phyloP scores from a whole-genome alignment of 225 moss, liverwort and hornwort species.

The Anthoceros angustus region DNA sequence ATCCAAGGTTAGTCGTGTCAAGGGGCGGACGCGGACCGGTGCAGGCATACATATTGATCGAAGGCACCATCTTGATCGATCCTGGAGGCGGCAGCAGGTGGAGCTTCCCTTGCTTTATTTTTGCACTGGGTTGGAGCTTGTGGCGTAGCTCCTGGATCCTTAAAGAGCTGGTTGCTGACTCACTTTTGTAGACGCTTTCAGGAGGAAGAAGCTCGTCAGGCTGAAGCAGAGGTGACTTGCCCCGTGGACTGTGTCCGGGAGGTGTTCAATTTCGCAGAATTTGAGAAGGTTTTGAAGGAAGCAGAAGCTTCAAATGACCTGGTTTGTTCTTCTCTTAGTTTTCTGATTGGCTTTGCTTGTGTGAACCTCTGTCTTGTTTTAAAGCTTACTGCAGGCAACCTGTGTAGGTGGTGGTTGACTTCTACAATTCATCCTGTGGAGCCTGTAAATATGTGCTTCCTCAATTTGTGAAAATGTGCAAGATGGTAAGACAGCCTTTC shows the following conservation, averaged over 20 bases:
- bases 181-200: conserved; percentile 2
- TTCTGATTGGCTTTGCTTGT: neutral
- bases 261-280: conserved; percentile 32
- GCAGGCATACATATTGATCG: conserved; percentile 32
- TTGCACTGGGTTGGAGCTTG: neutral
- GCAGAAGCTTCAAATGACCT: conserved; percentile 24
- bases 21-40: neutral
- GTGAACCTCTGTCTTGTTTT: neutral
- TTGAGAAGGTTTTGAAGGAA: conserved; percentile 30
- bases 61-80: conserved; percentile 22
- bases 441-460: conserved; percentile 45
- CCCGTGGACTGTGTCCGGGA: conserved; percentile 41
- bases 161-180: too few species aligned
- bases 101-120: neutral
- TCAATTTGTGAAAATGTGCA: conserved; percentile 38
- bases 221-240: conserved; percentile 38
- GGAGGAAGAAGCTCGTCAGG: conserved; percentile 35
- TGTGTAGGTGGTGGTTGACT: conserved; percentile 34
- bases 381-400: neutral
- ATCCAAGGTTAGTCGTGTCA: too few species aligned
- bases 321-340: conserved; percentile 8
- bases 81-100: conserved; percentile 27
- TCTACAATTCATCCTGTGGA: conserved; percentile 40
- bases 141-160: neutral
- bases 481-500: conserved; percentile 14